Evolutionary conservation across 805 yeast species (phyloP), one percentile per base, ranked within the genome.

Genomic region (Candida mattraensis): DNA sequence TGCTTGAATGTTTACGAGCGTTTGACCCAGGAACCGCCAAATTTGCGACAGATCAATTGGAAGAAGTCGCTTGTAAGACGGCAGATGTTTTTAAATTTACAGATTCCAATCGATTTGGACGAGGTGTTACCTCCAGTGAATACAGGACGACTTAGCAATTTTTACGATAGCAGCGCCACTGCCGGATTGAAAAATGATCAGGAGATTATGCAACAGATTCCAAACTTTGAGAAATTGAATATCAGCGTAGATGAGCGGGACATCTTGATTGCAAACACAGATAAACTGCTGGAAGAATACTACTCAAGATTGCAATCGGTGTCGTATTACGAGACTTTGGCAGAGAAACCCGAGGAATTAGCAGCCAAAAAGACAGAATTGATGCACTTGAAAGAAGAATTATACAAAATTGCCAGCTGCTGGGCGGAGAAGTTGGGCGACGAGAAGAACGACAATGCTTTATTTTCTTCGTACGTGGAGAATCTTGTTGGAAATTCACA

Each of bases 401-500:
- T 74, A 10, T 55, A 66, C 10, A 33, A 37, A 16, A 22, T 58
- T 4, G 39, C 51, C 1, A 40, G 55, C 13, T 63, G 74, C 8
- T 80, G 89, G 83, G 67, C 67, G 31, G 58, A 71, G 42, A 66
- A 72, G 40, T 65, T 72, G 30, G 55, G 58, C 22, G 77, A 70
- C 7, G 61, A 80, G 13, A 65, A 65, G 38, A 72, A 69, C 27
- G 94, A 88, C 56, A 83, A 85, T 50, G 74, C 73, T 21, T 76
- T 89, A 11, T 88, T 82, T 54, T 95, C 91, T 49, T 72, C 82
- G 3, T 95, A 93, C 47, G 88, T 93, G 26, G 95, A 87, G 54
- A 88, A 87, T 50, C 64, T 89, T 48, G 85, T 89, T 11, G 97
- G 95, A 6, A 88, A 89, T 56, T 84, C 95, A 5, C 96, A 93